Evolutionary conservation across 768 basidiomycete species (phyloP).

Genomic region (Tricholomella constricta): DNA sequence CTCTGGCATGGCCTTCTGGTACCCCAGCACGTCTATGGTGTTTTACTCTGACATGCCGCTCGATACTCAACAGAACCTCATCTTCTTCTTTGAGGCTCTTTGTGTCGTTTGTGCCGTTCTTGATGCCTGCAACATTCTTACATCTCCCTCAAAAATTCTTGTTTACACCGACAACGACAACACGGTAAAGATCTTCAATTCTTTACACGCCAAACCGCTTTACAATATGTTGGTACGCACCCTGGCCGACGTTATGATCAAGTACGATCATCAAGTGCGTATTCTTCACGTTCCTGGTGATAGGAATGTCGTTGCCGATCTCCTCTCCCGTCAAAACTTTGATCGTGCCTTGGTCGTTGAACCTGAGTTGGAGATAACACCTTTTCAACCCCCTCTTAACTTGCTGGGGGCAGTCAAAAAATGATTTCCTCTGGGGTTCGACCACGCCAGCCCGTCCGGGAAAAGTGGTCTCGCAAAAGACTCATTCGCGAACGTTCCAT

Average conservation of each 20-base stretch:
- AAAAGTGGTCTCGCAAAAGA: constrained; percentile 28
- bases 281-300: constrained; percentile 27
- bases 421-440: no score
- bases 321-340: constrained; percentile 25
- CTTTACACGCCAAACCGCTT: constrained; percentile 22
- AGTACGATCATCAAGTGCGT: constrained; percentile 9
- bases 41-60: constrained; percentile 13
- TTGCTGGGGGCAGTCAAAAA: no score
- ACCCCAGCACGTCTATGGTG: no score
- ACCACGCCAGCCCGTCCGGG: no score
- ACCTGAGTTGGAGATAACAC: background rate
- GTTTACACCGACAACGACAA: no score
- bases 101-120: no score
- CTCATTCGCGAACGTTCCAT: constrained; percentile 27
- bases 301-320: constrained; percentile 32
- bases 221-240: constrained; percentile 23
- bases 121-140: no score
- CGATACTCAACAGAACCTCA: no score
- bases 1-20: no score
- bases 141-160: background rate
- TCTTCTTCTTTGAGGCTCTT: no score
- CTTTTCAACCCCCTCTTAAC: no score
- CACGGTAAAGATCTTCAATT: constrained; percentile 30
- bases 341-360: background rate
- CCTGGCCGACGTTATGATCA: constrained; percentile 19